Conservation (phyloP, 2,329 filamentous ascomycete species). For the Chaetomium globosum region DNA sequence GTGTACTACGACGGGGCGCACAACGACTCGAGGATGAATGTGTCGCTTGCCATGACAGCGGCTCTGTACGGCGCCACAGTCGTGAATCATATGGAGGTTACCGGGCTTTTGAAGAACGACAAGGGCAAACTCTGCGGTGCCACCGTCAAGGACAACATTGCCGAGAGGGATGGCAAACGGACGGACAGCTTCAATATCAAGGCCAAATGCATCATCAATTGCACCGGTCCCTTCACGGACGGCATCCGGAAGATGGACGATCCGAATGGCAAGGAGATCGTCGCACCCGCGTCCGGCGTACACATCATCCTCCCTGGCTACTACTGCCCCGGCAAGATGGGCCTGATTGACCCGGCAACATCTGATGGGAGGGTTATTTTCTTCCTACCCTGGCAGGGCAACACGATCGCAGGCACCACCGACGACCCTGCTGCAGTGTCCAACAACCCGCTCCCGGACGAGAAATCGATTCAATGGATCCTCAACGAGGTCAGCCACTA, state of each 20-base stretch:
- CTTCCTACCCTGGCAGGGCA: slow-evolving; percentile 84
- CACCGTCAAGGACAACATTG: slow-evolving; percentile 63
- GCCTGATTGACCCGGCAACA: slow-evolving; percentile 77
- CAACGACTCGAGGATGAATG: slow-evolving; percentile 87
- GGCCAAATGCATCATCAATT: slow-evolving; percentile 81
- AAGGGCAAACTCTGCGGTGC: slow-evolving; percentile 71
- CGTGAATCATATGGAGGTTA: slow-evolving; percentile 81
- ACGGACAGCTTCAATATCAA: slow-evolving; percentile 66
- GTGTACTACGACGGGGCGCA: slow-evolving; percentile 88
- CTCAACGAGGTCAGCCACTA: slow-evolving; percentile 76
- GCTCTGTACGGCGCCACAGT: slow-evolving; percentile 78
- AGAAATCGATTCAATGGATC: slow-evolving; percentile 82
- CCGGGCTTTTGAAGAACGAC: slow-evolving; percentile 69
- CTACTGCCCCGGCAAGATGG: slow-evolving; percentile 78
- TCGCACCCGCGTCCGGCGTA: slow-evolving; percentile 79
- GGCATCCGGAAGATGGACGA: slow-evolving; percentile 81
- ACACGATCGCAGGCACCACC: slow-evolving; percentile 82
- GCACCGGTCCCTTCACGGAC: slow-evolving; percentile 80
- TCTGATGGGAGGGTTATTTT: slow-evolving; percentile 88
- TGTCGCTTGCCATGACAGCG: slow-evolving; percentile 78
- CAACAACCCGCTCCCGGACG: slow-evolving; percentile 69
- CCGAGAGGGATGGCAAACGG: slow-evolving; percentile 58
- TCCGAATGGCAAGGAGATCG: slow-evolving; percentile 67
- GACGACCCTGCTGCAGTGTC: slow-evolving; percentile 72
- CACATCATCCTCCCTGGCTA: slow-evolving; percentile 80